These are phyloP conservation scores for Acanthamoeba healyi DNA, from an alignment of 208 protist species.

Conservation along the genomic window DNA sequence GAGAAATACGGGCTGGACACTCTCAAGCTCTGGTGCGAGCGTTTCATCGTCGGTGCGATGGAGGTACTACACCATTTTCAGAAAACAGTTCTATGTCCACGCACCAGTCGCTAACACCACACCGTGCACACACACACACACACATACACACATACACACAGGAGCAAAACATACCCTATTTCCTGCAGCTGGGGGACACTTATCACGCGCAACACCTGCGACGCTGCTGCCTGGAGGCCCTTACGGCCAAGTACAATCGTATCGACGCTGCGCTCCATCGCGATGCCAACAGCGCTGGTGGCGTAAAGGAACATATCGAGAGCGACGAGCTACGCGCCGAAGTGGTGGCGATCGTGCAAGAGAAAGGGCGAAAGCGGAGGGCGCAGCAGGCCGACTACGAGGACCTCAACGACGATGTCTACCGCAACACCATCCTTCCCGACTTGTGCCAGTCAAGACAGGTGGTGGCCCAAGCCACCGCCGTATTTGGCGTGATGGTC, in stretches of 20 bases:
- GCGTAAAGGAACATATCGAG: slow-evolving; percentile 2
- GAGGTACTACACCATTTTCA: background rate
- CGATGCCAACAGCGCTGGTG: background rate
- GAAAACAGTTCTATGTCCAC: too few relatives aligned
- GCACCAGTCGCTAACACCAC: background rate
- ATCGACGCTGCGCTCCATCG: background rate
- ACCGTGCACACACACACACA: background rate
- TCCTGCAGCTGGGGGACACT: slow-evolving; percentile 14
- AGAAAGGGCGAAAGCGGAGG: background rate
- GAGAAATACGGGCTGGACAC: slow-evolving; percentile 30
- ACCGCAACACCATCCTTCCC: background rate
- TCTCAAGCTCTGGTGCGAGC: slow-evolving; percentile 12
- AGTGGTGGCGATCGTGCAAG: background rate
- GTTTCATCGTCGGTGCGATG: background rate
- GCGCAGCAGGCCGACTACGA: background rate
- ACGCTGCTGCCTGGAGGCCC: background rate
- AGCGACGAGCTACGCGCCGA: slow-evolving; percentile 19
- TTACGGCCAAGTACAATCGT: background rate
- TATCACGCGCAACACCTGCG: slow-evolving; percentile 5
- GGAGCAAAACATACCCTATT: slow-evolving; percentile 10
- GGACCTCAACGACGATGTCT: background rate
- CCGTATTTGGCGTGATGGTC: background rate
- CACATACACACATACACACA: background rate
- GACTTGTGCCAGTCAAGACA: background rate
- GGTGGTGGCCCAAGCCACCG: background rate